phyloP scores from a whole-genome alignment of 345 rosid genomes.

The Nasturtium officinale region DNA sequence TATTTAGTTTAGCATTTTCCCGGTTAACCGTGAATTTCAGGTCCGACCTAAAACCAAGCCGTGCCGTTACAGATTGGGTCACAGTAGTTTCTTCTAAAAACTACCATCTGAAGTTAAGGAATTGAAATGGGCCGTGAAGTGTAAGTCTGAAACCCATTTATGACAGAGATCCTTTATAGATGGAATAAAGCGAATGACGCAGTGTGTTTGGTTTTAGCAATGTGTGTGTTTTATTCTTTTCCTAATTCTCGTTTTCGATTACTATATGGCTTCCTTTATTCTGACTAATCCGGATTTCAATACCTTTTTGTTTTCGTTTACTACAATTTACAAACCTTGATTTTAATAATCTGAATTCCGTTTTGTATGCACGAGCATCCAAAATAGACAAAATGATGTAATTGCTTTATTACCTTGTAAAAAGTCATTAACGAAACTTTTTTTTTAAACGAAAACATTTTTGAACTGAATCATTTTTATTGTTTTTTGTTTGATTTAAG shows the following conservation, averaged over 20 bases:
- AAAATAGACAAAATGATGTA: not conserved
- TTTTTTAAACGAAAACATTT: not conserved
- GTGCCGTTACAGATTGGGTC: not conserved
- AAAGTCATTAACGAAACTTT: not conserved
- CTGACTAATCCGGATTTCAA: not conserved
- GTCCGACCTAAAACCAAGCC: not conserved
- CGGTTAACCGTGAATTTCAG: not conserved
- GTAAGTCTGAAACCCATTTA: conserved; percentile 3
- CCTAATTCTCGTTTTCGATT: not conserved
- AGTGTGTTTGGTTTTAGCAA: not conserved
- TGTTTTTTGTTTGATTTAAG: not conserved
- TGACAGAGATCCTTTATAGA: not conserved
- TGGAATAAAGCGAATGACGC: not conserved
- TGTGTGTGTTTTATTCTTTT: not conserved
- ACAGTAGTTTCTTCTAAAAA: not conserved
- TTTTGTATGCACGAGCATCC: not conserved
- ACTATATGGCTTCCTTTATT: not conserved
- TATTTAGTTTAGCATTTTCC: not conserved
- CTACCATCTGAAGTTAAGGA: not conserved
- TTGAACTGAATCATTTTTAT: not conserved
- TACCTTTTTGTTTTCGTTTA: too few species aligned
- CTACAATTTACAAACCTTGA: too few species aligned
- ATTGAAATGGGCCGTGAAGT: conserved; percentile 28
- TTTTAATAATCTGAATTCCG: not conserved
- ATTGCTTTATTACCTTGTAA: not conserved